phyloP scores from a whole-genome alignment of 2,329 filamentous ascomycete genomes.

The Sclerotinia borealis region DNA sequence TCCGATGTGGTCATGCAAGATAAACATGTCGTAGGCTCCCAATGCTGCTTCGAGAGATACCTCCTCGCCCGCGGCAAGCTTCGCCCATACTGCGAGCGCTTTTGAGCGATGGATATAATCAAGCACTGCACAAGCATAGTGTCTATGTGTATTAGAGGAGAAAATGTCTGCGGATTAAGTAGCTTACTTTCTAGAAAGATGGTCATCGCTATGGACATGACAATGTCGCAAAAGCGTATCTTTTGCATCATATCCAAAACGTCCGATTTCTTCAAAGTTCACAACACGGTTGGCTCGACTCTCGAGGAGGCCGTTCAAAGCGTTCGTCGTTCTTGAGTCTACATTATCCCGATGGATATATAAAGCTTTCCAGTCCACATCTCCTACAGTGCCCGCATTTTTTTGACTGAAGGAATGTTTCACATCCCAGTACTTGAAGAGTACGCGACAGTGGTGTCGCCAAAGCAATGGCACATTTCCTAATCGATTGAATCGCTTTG shows the following conservation, averaged over 20 bases:
- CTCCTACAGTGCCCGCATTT: conserved; percentile 44
- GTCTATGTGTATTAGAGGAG: conserved; percentile 40
- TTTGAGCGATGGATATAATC: conserved; percentile 74
- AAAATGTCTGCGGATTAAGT: background rate
- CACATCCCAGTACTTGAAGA: conserved; percentile 71
- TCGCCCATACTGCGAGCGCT: conserved; percentile 72
- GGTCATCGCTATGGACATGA: conserved; percentile 54
- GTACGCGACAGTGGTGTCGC: conserved; percentile 63
- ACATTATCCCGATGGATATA: conserved; percentile 51
- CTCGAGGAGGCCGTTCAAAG: conserved; percentile 64
- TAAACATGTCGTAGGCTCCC: conserved; percentile 84
- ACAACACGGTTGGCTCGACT: conserved; percentile 63
- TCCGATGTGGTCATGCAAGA: conserved; percentile 64
- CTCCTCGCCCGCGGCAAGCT: conserved; percentile 43
- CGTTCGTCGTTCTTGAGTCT: conserved; percentile 44
- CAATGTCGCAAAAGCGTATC: conserved; percentile 70
- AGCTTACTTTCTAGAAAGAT: conserved; percentile 62
- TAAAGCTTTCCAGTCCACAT: conserved; percentile 68
- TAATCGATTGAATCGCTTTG: conserved; percentile 57
- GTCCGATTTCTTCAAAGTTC: conserved; percentile 64
- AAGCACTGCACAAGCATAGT: conserved; percentile 68
- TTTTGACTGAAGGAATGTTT: conserved; percentile 55
- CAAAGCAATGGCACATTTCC: conserved; percentile 71
- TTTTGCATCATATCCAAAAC: conserved; percentile 79
- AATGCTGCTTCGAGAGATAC: conserved; percentile 67